phyloP scores from a whole-genome alignment of 345 rosid species.

The Aethionema arabicum region DNA sequence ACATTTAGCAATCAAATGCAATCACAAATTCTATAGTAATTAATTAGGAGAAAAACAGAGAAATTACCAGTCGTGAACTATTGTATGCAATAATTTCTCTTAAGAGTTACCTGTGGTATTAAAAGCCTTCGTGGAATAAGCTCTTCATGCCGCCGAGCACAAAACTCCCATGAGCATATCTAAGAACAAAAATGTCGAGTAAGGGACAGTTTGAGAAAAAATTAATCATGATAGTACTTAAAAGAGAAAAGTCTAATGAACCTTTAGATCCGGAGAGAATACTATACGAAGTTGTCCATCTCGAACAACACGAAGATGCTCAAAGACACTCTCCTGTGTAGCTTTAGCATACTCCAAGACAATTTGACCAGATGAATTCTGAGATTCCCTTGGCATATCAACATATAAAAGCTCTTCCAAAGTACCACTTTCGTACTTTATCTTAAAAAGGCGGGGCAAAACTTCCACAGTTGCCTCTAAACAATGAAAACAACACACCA shows the following conservation, averaged over 20 bases:
- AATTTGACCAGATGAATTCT: conserved; percentile 85
- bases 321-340: conserved; percentile 97
- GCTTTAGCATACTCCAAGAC: conserved; percentile 98
- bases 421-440: conserved; percentile 98
- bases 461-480: conserved; percentile 96
- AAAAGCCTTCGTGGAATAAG: conserved; percentile 88
- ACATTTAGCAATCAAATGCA: too few relatives aligned
- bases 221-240: not conserved
- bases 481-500: conserved; percentile 29
- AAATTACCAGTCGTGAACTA: too few relatives aligned
- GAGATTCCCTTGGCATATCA: conserved; percentile 97
- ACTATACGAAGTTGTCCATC: conserved; percentile 95
- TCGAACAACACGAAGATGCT: conserved; percentile 98
- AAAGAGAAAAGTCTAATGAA: conserved; percentile 26
- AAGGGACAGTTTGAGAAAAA: conserved; percentile 13
- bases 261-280: conserved; percentile 95
- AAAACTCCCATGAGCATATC: conserved; percentile 99
- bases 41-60: too few relatives aligned
- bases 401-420: conserved; percentile 91
- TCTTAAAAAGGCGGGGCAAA: conserved; percentile 97
- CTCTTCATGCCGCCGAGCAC: conserved; percentile 98
- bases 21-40: too few relatives aligned
- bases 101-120: conserved; percentile 78
- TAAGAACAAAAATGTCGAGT: conserved; percentile 30
- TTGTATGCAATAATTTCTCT: too few relatives aligned